Conservation (phyloP, 345 rosid species). For the Euphorbia peplus region DNA sequence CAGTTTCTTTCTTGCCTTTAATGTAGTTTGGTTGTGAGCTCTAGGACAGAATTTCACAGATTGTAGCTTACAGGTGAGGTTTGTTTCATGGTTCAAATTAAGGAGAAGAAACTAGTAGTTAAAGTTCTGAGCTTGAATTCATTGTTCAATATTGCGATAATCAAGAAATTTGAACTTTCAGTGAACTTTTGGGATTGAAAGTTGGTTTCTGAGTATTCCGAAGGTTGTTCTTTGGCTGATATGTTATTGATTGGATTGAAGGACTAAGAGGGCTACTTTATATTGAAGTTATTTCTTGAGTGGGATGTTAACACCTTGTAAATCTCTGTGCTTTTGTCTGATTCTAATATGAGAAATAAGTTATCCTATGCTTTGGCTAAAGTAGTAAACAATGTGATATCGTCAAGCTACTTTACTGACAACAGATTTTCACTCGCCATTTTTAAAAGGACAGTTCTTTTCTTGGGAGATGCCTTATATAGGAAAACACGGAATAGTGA, state of each 20-base stretch:
- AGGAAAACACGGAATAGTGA: neutral
- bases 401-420: neutral
- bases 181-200: constrained; percentile 1
- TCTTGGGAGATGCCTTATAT: neutral
- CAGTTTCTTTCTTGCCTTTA: neutral
- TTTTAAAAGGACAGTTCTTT: neutral
- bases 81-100: neutral
- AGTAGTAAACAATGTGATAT: neutral
- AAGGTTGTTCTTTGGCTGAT: neutral
- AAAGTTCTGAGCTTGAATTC: neutral
- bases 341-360: neutral
- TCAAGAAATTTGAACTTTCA: neutral
- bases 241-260: neutral
- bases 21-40: neutral
- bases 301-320: neutral
- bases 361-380: neutral
- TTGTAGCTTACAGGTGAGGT: neutral
- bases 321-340: neutral
- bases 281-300: neutral
- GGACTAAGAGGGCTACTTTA: neutral
- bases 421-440: neutral
- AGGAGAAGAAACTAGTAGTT: neutral
- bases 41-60: neutral
- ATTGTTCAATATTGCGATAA: neutral
- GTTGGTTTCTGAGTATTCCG: neutral